Conservation (phyloP, 306 rosid species). For the Medicago ruthenica region DNA sequence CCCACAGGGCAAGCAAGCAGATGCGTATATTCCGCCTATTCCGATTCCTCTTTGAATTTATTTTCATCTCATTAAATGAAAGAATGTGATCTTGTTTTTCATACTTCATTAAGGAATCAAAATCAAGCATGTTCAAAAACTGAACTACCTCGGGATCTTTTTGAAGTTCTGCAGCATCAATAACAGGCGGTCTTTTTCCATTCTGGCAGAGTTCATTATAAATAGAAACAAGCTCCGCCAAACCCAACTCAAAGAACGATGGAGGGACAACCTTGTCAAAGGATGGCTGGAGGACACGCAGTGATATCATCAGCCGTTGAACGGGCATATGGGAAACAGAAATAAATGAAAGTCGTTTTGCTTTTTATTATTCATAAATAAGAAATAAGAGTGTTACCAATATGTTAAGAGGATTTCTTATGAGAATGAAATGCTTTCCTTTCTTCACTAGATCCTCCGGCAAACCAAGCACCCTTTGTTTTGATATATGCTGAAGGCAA, state of each 20-base stretch:
- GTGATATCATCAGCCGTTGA: constrained; percentile 15
- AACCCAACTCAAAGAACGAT: constrained; percentile 72
- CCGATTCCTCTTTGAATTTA: not conserved
- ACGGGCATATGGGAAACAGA: not conserved
- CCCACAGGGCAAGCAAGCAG: not conserved
- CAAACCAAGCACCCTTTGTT: constrained; percentile 69
- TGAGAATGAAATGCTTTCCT: constrained; percentile 83
- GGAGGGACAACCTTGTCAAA: constrained; percentile 74
- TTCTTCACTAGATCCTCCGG: constrained; percentile 67
- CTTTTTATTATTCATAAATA: no score
- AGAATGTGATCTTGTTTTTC: not conserved
- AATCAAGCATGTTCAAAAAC: constrained; percentile 36
- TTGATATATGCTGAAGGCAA: constrained; percentile 72
- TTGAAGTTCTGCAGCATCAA: constrained; percentile 80
- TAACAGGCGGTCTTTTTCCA: constrained; percentile 72
- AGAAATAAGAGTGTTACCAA: constrained; percentile 55
- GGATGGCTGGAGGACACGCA: constrained; percentile 61
- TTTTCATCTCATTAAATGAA: constrained; percentile 10
- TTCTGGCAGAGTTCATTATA: constrained; percentile 69
- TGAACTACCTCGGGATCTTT: constrained; percentile 70
- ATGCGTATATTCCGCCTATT: constrained; percentile 3
- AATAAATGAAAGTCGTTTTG: no score
- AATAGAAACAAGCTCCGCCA: constrained; percentile 61
- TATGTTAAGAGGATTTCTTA: constrained; percentile 80
- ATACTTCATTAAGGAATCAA: constrained; percentile 20